Conservation (phyloP, 2,329 filamentous ascomycete species). For the Apiospora malaysiana region DNA sequence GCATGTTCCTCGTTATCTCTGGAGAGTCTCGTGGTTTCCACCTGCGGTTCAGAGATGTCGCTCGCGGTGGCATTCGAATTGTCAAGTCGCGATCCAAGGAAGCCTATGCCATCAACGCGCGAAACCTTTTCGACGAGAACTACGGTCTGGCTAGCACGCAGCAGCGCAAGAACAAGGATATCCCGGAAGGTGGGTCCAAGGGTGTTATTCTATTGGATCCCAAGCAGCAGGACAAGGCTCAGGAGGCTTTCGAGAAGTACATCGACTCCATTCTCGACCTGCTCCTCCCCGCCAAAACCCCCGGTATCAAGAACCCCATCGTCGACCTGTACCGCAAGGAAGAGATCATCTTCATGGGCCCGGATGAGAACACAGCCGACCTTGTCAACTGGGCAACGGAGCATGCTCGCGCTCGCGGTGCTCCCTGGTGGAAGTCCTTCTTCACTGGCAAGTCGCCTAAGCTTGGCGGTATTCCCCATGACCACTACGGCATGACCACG, state of each 20-base stretch:
- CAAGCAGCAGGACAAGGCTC: slow-evolving; percentile 90
- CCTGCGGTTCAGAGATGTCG: slow-evolving; percentile 94
- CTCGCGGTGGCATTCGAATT: slow-evolving; percentile 95
- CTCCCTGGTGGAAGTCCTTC: slow-evolving; percentile 99
- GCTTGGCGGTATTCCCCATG: slow-evolving; percentile 95
- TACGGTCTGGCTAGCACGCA: slow-evolving; percentile 98
- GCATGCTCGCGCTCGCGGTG: slow-evolving; percentile 84
- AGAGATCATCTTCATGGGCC: slow-evolving; percentile 98
- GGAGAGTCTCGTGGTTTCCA: slow-evolving; percentile 98
- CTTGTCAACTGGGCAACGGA: slow-evolving; percentile 98
- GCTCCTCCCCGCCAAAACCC: slow-evolving; percentile 84
- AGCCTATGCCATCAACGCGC: slow-evolving; percentile 93
- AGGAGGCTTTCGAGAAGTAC: slow-evolving; percentile 97
- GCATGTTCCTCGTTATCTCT: slow-evolving; percentile 98
- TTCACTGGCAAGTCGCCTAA: slow-evolving; percentile 98
- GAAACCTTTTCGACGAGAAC: slow-evolving; percentile 97
- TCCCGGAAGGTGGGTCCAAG: slow-evolving; percentile 97
- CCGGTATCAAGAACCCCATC: slow-evolving; percentile 98
- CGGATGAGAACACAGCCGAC: slow-evolving; percentile 97
- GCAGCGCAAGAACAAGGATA: slow-evolving; percentile 99
- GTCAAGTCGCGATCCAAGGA: slow-evolving; percentile 98
- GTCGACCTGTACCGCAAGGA: slow-evolving; percentile 94
- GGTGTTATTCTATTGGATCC: slow-evolving; percentile 95
- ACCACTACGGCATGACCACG: slow-evolving; percentile 97
- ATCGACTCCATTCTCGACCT: slow-evolving; percentile 98